These are phyloP conservation scores for Stagonosporopsis cucurbitacearum DNA, from an alignment of 2,329 filamentous ascomycete genomes.

Conservation along the genomic window DNA sequence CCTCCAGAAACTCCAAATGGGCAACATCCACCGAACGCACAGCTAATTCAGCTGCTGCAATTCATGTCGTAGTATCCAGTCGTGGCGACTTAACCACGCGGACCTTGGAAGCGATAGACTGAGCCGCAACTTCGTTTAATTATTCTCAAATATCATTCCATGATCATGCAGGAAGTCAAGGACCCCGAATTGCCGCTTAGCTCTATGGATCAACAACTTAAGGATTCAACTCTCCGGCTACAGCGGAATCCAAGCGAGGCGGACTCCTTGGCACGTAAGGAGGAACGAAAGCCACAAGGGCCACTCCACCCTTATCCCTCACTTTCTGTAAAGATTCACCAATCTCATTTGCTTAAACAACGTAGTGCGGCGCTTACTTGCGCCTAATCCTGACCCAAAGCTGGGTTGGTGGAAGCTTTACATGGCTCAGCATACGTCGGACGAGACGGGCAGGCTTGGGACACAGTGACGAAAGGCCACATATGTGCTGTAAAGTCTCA, in stretches of 20 bases:
- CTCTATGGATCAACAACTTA: neutral
- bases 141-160: neutral
- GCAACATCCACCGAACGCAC: no score
- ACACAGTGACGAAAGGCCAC: neutral
- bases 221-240: neutral
- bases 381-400: neutral
- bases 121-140: neutral
- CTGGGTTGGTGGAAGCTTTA: neutral
- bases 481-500: neutral
- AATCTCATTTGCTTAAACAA: neutral
- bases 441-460: neutral
- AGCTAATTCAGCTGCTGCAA: no score
- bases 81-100: no score
- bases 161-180: neutral
- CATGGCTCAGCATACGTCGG: neutral
- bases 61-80: no score
- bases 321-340: neutral
- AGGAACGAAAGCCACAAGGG: neutral
- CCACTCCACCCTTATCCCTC: neutral
- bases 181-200: neutral
- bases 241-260: constrained; percentile 1
- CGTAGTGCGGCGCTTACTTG: neutral
- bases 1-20: no score
- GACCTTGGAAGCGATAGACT: neutral
- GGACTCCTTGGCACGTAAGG: neutral